Conservation (phyloP, 139 green algal species). For the Desmodesmus armatus region DNA sequence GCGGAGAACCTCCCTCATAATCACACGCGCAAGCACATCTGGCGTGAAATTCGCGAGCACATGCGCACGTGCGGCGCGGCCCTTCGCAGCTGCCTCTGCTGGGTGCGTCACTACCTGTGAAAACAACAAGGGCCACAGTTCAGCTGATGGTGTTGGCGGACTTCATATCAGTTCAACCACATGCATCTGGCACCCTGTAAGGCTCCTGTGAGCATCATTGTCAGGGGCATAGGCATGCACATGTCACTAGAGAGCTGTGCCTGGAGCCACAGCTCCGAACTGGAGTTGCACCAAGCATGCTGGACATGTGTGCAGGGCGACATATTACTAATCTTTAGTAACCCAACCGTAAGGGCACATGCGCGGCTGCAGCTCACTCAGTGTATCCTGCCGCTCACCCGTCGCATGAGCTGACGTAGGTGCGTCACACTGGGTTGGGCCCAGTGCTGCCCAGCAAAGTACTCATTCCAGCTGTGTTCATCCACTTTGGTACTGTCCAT, state of each 20-base stretch:
- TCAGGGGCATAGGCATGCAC: too few relatives aligned
- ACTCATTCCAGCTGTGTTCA: not conserved
- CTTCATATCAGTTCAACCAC: too few relatives aligned
- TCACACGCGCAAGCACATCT: constrained; percentile 41
- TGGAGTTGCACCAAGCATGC: too few relatives aligned
- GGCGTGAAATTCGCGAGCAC: constrained; percentile 59
- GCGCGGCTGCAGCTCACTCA: not conserved
- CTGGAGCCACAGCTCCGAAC: too few relatives aligned
- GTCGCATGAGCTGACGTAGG: constrained; percentile 62
- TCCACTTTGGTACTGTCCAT: constrained; percentile 21
- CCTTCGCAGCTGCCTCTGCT: constrained; percentile 43
- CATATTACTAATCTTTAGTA: not conserved
- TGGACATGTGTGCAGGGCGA: not conserved
- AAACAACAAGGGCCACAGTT: not conserved
- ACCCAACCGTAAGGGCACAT: not conserved
- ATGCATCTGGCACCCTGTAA: too few relatives aligned
- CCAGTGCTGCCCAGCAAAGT: constrained; percentile 57
- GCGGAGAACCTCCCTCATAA: constrained; percentile 44
- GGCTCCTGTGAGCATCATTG: too few relatives aligned
- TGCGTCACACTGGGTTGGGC: constrained; percentile 57
- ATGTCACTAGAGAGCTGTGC: too few relatives aligned
- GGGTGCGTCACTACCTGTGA: constrained; percentile 41
- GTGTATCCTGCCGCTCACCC: constrained; percentile 10
- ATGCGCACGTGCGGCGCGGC: constrained; percentile 47
- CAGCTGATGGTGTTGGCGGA: too few relatives aligned